Percentiles rank a stretch among this genome's conserved stretches.
Evolutionary conservation across 2,329 filamentous ascomycete genomes (phyloP).

Genomic region (Arthroderma sp.): DNA sequence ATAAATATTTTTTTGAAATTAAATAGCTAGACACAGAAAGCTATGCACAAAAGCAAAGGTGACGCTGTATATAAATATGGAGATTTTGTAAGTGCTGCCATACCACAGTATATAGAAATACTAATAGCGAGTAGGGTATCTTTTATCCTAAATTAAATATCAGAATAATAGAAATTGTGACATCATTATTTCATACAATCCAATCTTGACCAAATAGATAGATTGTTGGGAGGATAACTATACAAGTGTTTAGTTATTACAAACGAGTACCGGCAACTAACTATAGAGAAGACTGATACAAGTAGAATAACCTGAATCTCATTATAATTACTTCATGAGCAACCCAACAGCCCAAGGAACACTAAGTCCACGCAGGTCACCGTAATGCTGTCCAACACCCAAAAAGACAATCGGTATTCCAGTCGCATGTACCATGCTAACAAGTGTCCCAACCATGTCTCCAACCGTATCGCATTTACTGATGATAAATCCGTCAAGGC

Average conservation of each 20-base stretch:
- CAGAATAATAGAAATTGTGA: background rate
- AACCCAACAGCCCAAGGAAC: constrained; percentile 52
- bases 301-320: background rate
- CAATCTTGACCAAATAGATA: background rate
- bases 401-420: constrained; percentile 93
- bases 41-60: background rate
- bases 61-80: background rate
- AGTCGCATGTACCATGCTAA: constrained; percentile 94
- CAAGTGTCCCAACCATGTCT: constrained; percentile 94
- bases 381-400: constrained; percentile 58
- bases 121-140: background rate
- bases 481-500: constrained; percentile 93
- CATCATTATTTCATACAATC: background rate
- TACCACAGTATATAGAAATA: background rate
- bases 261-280: too few species aligned
- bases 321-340: constrained; percentile 39
- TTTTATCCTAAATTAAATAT: background rate
- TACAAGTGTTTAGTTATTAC: too few species aligned
- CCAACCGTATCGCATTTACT: constrained; percentile 98
- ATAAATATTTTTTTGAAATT: background rate
- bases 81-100: background rate
- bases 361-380: constrained; percentile 51
- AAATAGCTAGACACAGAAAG: background rate
- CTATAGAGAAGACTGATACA: too few species aligned
- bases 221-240: too few species aligned